Evolutionary conservation across 2,329 filamentous ascomycete genomes (phyloP).

Genomic region (Lasiodiplodia gonubiensis): DNA sequence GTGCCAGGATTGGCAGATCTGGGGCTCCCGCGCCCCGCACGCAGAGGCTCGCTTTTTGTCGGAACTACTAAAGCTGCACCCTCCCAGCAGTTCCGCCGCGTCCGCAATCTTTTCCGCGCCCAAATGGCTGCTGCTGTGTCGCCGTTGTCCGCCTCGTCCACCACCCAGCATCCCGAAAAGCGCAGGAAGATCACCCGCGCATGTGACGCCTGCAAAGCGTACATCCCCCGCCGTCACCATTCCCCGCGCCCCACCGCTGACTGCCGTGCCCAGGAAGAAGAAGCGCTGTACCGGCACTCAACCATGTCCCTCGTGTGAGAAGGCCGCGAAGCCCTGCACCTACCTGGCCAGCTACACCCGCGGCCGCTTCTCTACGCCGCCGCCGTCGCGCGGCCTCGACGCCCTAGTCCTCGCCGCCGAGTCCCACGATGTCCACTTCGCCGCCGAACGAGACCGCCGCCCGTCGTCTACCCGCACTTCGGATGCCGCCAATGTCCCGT

Average conservation of each 20-base stretch:
- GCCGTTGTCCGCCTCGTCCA: constrained; percentile 19
- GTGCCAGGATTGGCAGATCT: constrained; percentile 1
- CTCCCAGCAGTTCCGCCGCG: constrained; percentile 17
- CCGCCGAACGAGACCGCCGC: constrained; percentile 11
- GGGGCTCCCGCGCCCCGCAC: constrained; percentile 13
- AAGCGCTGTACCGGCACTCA: constrained; percentile 28
- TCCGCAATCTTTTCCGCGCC: constrained; percentile 16
- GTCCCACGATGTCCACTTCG: constrained; percentile 17
- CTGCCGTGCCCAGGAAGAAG: constrained; percentile 20
- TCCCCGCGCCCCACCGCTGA: not conserved
- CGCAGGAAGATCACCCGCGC: constrained; percentile 29
- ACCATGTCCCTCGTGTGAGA: constrained; percentile 27
- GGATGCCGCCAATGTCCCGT: not conserved
- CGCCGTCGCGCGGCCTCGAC: constrained; percentile 27
- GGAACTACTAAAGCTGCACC: constrained; percentile 22
- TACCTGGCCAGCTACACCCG: constrained; percentile 28
- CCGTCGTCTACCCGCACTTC: constrained; percentile 5
- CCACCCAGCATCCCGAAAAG: constrained; percentile 19
- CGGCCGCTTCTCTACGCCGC: constrained; percentile 27
- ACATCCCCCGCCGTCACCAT: not conserved
- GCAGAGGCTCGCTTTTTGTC: not conserved
- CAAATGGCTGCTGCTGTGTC: constrained; percentile 23
- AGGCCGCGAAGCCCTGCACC: constrained; percentile 26
- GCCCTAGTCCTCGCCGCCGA: constrained; percentile 26
- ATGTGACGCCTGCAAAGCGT: constrained; percentile 28